These are phyloP conservation scores for Eucalyptus fibrosa DNA, from an alignment of 345 rosid species.

Conservation along the genomic window DNA sequence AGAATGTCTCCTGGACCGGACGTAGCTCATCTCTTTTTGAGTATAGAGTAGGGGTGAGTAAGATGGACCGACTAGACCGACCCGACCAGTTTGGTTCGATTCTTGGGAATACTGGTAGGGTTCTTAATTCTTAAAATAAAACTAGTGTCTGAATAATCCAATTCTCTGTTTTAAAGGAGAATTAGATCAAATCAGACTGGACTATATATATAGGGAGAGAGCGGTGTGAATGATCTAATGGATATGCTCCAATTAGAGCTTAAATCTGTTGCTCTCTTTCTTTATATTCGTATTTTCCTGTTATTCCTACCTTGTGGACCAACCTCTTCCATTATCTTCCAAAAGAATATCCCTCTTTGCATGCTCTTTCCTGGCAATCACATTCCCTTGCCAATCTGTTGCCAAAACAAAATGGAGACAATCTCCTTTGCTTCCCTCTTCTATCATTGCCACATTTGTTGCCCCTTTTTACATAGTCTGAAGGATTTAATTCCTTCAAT, in stretches of 20 bases:
- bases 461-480: too few relatives aligned
- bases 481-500: background rate
- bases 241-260: background rate
- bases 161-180: too few relatives aligned
- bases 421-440: background rate
- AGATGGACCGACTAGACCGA: background rate
- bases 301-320: too few relatives aligned
- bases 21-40: background rate
- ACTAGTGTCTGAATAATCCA: fast-evolving
- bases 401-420: background rate
- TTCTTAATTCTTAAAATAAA: too few relatives aligned
- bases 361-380: background rate
- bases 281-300: too few relatives aligned
- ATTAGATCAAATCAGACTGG: too few relatives aligned
- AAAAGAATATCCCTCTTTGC: background rate
- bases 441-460: background rate
- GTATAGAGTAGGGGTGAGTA: background rate
- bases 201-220: background rate
- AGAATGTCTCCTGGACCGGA: fast-evolving
- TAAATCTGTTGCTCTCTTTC: background rate
- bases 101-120: too few relatives aligned
- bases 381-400: background rate
- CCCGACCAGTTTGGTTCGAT: fast-evolving
- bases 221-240: background rate
- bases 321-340: too few relatives aligned